Percentiles rank a stretch among this genome's conserved stretches.
phyloP scores from a whole-genome alignment of 768 basidiomycete species.

The Gautieria morchelliformis region DNA sequence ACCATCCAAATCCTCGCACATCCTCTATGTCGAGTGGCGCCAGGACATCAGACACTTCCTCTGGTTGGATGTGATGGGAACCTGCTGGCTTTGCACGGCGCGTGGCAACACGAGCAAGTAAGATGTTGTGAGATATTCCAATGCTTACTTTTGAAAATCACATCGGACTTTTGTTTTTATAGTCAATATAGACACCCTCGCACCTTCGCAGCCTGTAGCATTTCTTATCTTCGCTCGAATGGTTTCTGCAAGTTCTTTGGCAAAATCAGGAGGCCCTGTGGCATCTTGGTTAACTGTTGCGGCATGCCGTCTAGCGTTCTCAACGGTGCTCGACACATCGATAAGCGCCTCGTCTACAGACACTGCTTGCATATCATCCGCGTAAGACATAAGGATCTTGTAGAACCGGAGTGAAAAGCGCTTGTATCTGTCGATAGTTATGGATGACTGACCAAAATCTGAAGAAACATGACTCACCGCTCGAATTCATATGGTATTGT shows the following conservation, averaged over 20 bases:
- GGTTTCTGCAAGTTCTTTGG: constrained; percentile 69
- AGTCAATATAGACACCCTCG: neutral
- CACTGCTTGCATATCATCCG: constrained; percentile 89
- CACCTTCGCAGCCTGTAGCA: constrained; percentile 84
- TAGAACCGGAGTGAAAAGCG: constrained; percentile 81
- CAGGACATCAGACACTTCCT: constrained; percentile 44
- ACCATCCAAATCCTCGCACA: constrained; percentile 79
- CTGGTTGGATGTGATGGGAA: constrained; percentile 60
- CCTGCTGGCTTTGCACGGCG: constrained; percentile 86
- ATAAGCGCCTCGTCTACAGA: constrained; percentile 95
- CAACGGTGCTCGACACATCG: constrained; percentile 63
- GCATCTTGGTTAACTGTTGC: neutral
- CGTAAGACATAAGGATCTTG: constrained; percentile 80
- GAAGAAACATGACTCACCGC: constrained; percentile 30
- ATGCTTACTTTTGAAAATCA: constrained; percentile 58
- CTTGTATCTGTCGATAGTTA: constrained; percentile 54
- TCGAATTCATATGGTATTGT: constrained; percentile 96
- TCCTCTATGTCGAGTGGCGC: constrained; percentile 66
- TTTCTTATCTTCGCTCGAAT: constrained; percentile 70
- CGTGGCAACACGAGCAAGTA: constrained; percentile 88
- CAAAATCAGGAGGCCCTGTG: constrained; percentile 24
- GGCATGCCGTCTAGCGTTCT: constrained; percentile 20
- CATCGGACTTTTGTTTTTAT: neutral
- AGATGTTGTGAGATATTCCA: constrained; percentile 85
- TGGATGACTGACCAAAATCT: neutral